Evolutionary conservation across 177 flowering plant genomes (phyloP).

Genomic region (Vitis hybrid): DNA sequence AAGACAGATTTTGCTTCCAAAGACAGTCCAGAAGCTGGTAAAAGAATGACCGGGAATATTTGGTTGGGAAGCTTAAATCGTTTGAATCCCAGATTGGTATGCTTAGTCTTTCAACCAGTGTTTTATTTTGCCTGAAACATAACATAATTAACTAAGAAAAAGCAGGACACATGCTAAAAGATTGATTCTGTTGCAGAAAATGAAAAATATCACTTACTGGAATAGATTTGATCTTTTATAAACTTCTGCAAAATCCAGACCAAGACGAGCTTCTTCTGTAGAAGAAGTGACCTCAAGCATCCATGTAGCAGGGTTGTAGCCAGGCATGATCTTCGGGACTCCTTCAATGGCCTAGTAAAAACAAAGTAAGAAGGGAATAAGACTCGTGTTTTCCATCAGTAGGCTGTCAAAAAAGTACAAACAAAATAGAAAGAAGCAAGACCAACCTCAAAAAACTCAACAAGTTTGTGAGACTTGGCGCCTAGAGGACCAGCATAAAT

Average conservation of each 20-base stretch:
- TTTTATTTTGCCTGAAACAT: conserved; percentile 53
- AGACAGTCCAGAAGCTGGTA: conserved; percentile 81
- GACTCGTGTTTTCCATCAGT: no score
- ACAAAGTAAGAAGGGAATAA: background rate
- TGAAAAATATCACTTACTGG: conserved; percentile 50
- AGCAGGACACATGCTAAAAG: background rate
- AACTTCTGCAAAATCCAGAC: conserved; percentile 92
- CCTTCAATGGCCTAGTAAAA: conserved; percentile 75
- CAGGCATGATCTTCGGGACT: conserved; percentile 71
- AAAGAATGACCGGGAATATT: conserved; percentile 54
- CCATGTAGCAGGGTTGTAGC: conserved; percentile 95
- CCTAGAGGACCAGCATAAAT: conserved; percentile 98
- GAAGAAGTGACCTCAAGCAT: conserved; percentile 91
- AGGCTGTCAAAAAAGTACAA: no score
- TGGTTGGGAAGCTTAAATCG: conserved; percentile 62
- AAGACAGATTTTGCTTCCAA: conserved; percentile 89
- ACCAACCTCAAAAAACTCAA: conserved; percentile 83
- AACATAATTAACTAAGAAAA: background rate
- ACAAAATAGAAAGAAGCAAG: background rate
- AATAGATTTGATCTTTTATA: conserved; percentile 62
- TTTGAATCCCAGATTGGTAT: conserved; percentile 50
- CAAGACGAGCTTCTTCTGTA: conserved; percentile 73
- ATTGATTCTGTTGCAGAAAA: background rate
- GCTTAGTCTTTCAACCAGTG: conserved; percentile 64
- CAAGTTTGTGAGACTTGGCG: conserved; percentile 64